Evolutionary conservation across 106 monocot species (phyloP), one percentile per base, ranked within the genome.

Genomic region (Acanthochlamys bracteata): DNA sequence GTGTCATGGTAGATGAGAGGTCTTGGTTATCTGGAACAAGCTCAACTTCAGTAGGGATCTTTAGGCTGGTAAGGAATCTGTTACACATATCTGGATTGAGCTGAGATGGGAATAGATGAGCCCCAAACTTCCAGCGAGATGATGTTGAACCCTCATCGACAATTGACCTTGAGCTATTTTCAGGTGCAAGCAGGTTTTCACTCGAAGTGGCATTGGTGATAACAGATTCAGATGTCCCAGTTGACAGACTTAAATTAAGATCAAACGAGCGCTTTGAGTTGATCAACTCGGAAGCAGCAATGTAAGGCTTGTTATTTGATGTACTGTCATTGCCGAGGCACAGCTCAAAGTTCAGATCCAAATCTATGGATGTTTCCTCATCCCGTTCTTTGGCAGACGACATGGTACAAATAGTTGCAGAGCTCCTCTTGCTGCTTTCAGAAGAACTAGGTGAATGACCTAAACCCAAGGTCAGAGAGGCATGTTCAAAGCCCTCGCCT

Each of bases 71-170:
- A 66, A 14, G 15, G 13, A 27, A 53, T 42, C 24, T 61, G 72
- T 45, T 58, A 33, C 13, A 17, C 21, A 25, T 25, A 12, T 61
- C 61, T 13, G 65, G 24, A 22, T 21, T 14, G 41, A 54, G 42
- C 24, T 69, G 26, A 26, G 70, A 67, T 27, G 73, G 70, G 33
- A 26, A 11, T 9, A 76, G 52, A 59, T 60, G 58, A 27, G 42
- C 55, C 39, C 70, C 66, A 65, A 58, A 64, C 64, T 78, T 75
- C 80, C 73, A 60, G 46, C 66, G 51, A 53, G 61, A 65, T 11
- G 86, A 74, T 65, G 82, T 76, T 22, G 76, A 72, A 53, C 75
- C 86, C 55, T 79, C 83, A 69, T 78, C 78, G 24, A 66, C 72
- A 43, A 63, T 65, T 43, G 64, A 68, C 20, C 66, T 52, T 59